phyloP scores from a whole-genome alignment of 495 filamentous ascomycete species.

The Sphaerosporella brunnea region DNA sequence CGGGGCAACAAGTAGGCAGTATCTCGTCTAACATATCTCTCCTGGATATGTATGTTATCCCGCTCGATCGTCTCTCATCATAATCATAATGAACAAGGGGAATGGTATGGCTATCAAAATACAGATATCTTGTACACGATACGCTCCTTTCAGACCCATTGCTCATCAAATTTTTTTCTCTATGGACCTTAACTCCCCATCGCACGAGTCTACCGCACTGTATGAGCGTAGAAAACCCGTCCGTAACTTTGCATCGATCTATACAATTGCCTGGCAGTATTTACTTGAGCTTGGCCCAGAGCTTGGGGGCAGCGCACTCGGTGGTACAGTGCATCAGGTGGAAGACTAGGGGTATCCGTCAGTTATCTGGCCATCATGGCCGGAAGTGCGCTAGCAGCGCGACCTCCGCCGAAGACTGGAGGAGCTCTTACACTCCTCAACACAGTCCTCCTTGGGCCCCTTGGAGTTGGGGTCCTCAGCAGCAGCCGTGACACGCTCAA shows the following conservation, averaged over 20 bases:
- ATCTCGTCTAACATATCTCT: no score
- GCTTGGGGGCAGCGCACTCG: slow-evolving; percentile 84
- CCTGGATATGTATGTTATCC: no score
- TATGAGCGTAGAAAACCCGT: neutral
- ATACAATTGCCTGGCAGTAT: slow-evolving; percentile 12
- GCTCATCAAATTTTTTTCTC: slow-evolving; percentile 7
- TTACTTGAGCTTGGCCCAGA: slow-evolving; percentile 82
- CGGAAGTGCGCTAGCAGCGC: no score
- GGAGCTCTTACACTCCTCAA: slow-evolving; percentile 71
- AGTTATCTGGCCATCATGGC: slow-evolving; percentile 4
- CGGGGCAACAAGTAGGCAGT: no score
- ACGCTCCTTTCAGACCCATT: neutral
- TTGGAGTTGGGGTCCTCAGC: slow-evolving; percentile 45
- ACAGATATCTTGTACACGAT: slow-evolving; percentile 6
- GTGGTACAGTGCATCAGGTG: slow-evolving; percentile 88
- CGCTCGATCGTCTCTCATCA: no score
- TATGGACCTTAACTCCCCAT: neutral
- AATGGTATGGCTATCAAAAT: slow-evolving; percentile 4
- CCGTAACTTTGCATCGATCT: neutral
- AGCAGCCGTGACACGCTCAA: slow-evolving; percentile 71
- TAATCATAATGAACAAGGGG: neutral
- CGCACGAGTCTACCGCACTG: neutral
- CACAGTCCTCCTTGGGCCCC: slow-evolving; percentile 72
- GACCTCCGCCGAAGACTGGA: neutral
- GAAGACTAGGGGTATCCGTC: no score